These are phyloP conservation scores for Penicillium sp. DNA, from an alignment of 2,329 filamentous ascomycete genomes.

Conservation along the genomic window DNA sequence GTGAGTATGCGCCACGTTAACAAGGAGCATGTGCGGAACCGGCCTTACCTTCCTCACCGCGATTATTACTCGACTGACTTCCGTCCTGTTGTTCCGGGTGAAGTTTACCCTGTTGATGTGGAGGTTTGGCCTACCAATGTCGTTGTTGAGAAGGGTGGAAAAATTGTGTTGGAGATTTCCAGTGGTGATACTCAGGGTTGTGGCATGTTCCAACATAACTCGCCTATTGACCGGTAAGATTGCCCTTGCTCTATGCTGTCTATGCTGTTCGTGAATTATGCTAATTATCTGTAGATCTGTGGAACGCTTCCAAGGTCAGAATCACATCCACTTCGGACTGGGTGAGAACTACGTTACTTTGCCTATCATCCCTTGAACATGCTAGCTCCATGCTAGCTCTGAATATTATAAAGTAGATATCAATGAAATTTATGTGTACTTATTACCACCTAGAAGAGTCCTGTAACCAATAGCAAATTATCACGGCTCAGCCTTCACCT, in stretches of 20 bases:
- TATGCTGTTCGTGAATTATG: not conserved
- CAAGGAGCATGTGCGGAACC: slow-evolving; percentile 44
- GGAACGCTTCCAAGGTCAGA: slow-evolving; percentile 47
- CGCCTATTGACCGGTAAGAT: slow-evolving; percentile 36
- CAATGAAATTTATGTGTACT: not conserved
- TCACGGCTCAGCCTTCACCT: not conserved
- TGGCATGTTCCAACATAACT: slow-evolving; percentile 51
- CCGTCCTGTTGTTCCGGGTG: slow-evolving; percentile 49
- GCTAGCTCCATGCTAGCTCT: no score
- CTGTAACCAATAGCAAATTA: not conserved
- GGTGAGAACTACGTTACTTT: slow-evolving; percentile 51
- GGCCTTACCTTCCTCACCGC: slow-evolving; percentile 49
- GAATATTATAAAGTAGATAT: not conserved
- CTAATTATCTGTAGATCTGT: slow-evolving; percentile 35
- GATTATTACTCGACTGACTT: slow-evolving; percentile 53
- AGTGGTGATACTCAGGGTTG: slow-evolving; percentile 54
- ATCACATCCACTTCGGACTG: slow-evolving; percentile 51
- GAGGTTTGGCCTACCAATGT: slow-evolving; percentile 43
- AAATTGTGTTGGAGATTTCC: slow-evolving; percentile 31
- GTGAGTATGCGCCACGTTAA: slow-evolving; percentile 54
- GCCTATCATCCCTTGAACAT: slow-evolving; percentile 46
- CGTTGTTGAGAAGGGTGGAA: slow-evolving; percentile 34
- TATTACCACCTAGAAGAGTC: not conserved
- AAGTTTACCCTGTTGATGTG: slow-evolving; percentile 54
- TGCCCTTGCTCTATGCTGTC: not conserved